A percentile compares a stretch with the other conserved stretches of the same genome.
Evolutionary conservation across 192 early-diverging fungal species (phyloP).

Genomic region (Chytriomyces confervae): DNA sequence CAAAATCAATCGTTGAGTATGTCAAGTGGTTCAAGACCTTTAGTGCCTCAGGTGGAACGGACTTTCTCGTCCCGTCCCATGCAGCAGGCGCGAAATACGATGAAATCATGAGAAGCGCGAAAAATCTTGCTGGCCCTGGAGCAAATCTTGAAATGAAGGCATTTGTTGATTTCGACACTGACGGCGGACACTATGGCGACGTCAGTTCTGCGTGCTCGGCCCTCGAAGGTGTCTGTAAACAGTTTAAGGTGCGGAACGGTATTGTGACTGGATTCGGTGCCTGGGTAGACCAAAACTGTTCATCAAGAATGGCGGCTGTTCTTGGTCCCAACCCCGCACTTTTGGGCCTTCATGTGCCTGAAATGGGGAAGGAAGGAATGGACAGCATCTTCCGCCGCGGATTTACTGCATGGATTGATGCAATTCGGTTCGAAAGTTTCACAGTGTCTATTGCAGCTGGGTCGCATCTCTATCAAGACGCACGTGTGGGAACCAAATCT

Average conservation of each 20-base stretch:
- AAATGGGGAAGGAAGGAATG: constrained; percentile 26
- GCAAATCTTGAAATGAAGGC: background rate
- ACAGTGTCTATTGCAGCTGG: constrained; percentile 5
- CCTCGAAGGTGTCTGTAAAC: background rate
- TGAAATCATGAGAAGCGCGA: background rate
- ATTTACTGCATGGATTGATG: constrained; percentile 25
- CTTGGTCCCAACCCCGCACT: constrained; percentile 21
- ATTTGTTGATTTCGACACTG: constrained; percentile 34
- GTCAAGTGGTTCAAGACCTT: background rate
- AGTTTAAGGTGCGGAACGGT: constrained; percentile 3
- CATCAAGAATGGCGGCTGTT: constrained; percentile 8
- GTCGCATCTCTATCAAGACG: background rate
- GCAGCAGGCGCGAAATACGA: background rate
- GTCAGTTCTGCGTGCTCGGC: background rate
- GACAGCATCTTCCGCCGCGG: constrained; percentile 16
- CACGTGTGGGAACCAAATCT: too few relatives aligned
- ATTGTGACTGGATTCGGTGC: constrained; percentile 21
- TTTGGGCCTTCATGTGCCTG: constrained; percentile 19
- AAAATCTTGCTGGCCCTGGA: background rate
- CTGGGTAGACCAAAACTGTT: constrained; percentile 18
- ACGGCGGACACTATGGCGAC: constrained; percentile 30
- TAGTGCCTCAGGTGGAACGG: background rate
- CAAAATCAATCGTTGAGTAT: constrained; percentile 1
- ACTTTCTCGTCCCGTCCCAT: background rate
- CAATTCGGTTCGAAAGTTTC: constrained; percentile 1